A percentile compares a stretch with the other conserved stretches of the same genome.
phyloP scores from a whole-genome alignment of 2,329 filamentous ascomycete species.

The Aspergillus vadensis region DNA sequence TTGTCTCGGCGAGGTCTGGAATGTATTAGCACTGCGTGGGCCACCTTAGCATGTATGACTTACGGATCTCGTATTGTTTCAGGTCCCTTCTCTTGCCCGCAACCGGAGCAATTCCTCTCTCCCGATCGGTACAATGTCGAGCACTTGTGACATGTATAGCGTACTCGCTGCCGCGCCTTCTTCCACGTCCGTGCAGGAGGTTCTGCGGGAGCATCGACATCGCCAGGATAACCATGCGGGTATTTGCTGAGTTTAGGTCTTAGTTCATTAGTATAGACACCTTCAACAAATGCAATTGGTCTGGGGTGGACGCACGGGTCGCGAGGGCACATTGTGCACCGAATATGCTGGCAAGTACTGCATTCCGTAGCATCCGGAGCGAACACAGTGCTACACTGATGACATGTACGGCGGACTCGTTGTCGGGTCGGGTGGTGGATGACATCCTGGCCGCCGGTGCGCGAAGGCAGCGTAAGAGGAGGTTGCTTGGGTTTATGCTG shows the following conservation, averaged over 20 bases:
- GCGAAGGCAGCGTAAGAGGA: conserved; percentile 58
- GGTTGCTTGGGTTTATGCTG: conserved; percentile 46
- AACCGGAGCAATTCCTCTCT: conserved; percentile 39
- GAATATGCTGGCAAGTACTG: conserved; percentile 67
- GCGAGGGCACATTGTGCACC: conserved; percentile 79
- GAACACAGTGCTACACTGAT: conserved; percentile 70
- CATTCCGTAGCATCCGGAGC: conserved; percentile 63
- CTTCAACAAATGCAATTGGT: background rate
- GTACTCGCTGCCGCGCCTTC: conserved; percentile 41
- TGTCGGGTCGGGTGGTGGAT: conserved; percentile 72
- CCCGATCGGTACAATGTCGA: conserved; percentile 35
- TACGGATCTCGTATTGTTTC: conserved; percentile 48
- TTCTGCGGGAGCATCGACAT: conserved; percentile 41
- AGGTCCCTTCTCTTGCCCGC: conserved; percentile 45
- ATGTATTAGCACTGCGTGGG: conserved; percentile 10
- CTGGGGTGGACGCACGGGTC: conserved; percentile 65
- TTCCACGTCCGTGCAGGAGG: conserved; percentile 40
- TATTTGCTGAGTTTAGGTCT: conserved; percentile 47
- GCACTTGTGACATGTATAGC: conserved; percentile 48
- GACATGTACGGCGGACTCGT: conserved; percentile 73
- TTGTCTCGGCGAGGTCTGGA: conserved; percentile 45
- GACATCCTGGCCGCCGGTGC: conserved; percentile 68
- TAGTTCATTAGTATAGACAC: conserved; percentile 10
- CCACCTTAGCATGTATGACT: conserved; percentile 18
- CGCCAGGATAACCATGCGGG: conserved; percentile 49